Evolutionary conservation across 208 protist genomes (phyloP).

Genomic region (Crithidia mellificae): DNA sequence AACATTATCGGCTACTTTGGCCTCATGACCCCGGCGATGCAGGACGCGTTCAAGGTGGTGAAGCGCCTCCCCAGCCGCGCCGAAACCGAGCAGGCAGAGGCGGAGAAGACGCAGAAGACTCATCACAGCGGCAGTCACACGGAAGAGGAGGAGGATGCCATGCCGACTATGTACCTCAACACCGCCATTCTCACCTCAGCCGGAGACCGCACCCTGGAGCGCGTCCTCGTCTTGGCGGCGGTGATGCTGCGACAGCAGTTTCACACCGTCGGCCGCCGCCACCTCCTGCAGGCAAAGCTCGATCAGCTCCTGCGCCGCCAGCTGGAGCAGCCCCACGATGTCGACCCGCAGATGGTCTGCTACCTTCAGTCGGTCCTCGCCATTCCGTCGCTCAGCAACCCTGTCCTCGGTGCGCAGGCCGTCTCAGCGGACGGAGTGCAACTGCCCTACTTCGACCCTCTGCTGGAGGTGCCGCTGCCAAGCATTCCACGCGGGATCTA

Average conservation of each 20-base stretch:
- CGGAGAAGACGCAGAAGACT: neutral
- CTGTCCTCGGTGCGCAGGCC: constrained; percentile 5
- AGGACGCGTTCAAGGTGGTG: constrained; percentile 63
- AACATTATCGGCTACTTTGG: constrained; percentile 90
- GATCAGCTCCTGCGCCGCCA: constrained; percentile 16
- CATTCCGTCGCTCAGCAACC: constrained; percentile 13
- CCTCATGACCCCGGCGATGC: constrained; percentile 56
- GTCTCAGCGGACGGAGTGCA: constrained; percentile 16
- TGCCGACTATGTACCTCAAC: constrained; percentile 43
- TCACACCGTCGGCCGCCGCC: constrained; percentile 48
- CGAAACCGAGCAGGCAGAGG: constrained; percentile 3
- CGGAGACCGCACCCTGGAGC: constrained; percentile 80
- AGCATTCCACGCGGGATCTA: constrained; percentile 30
- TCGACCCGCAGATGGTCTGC: constrained; percentile 20
- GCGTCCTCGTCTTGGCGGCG: constrained; percentile 73
- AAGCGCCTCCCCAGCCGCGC: constrained; percentile 35
- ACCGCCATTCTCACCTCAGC: constrained; percentile 77
- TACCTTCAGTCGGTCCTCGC: constrained; percentile 25
- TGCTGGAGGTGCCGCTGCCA: constrained; percentile 34
- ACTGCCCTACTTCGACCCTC: constrained; percentile 28
- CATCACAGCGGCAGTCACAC: neutral
- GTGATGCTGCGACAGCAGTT: constrained; percentile 84
- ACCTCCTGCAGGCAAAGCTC: constrained; percentile 25
- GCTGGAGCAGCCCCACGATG: constrained; percentile 7
- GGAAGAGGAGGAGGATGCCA: neutral